phyloP scores from a whole-genome alignment of 2,329 filamentous ascomycete species.

The Aureobasidium mangrovei region DNA sequence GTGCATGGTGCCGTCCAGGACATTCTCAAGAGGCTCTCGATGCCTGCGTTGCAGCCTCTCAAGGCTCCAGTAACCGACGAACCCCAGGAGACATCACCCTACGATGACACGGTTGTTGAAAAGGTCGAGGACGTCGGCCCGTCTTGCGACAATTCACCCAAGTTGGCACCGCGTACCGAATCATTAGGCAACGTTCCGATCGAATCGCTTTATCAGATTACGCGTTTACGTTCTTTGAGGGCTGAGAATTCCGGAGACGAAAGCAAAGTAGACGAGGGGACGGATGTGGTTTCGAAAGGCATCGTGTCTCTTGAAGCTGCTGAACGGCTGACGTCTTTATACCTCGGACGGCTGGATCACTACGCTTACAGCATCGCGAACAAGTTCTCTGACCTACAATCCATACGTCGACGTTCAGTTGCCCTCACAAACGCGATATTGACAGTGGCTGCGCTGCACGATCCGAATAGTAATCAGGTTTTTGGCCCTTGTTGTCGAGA shows the following conservation, averaged over 20 bases:
- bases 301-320: constrained; percentile 37
- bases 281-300: constrained; percentile 46
- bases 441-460: constrained; percentile 51
- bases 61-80: constrained; percentile 24
- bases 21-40: constrained; percentile 31
- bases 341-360: constrained; percentile 37
- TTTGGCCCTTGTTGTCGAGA: constrained; percentile 49
- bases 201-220: constrained; percentile 13
- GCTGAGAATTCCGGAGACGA: constrained; percentile 12
- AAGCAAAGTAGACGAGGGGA: constrained; percentile 32
- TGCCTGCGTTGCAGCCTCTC: constrained; percentile 31
- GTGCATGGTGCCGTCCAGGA: constrained; percentile 33
- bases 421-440: constrained; percentile 48
- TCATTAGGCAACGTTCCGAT: constrained; percentile 7
- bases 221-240: constrained; percentile 5
- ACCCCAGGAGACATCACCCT: not conserved
- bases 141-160: constrained; percentile 27
- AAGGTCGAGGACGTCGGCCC: constrained; percentile 23
- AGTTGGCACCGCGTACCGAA: constrained; percentile 22
- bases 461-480: constrained; percentile 44
- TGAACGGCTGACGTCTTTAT: constrained; percentile 33
- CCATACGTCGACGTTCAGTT: constrained; percentile 45
- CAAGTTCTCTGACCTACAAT: constrained; percentile 37
- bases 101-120: constrained; percentile 15
- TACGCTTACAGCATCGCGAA: constrained; percentile 41